Base-by-base conservation (phyloP, 1,284 basidiomycete species). In the Ceratobasidium sp. region DNA sequence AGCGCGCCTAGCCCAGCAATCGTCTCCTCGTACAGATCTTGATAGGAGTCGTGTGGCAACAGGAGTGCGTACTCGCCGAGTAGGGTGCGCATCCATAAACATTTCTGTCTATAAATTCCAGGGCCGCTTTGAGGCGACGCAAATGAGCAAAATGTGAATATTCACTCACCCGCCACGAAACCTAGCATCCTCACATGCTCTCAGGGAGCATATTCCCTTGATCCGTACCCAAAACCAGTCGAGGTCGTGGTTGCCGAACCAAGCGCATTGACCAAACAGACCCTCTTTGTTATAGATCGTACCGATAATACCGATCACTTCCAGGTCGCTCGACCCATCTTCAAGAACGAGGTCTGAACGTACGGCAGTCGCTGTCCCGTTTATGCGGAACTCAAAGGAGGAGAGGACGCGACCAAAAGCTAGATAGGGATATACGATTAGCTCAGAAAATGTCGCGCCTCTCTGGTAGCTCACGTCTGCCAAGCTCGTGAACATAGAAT, bases 191-290 rank as follows among this genome's bases (percentile, higher is more conserved):
- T n/a, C 2, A n/a, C 46, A 44, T 3, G 51, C 72, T 39, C 49
- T 23, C 10, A 75, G 23, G 3, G 7, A 33, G 1, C 18, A 18
- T 9, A 68, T 26, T 0, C 44, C 49, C 13, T 28, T 33, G n/a
- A 75, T 55, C 7, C 61, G 60, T 12, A 51, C 44, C 61, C 72
- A 66, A 5, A 55, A 53, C 72, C 72, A 75, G 18, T 75, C 72
- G 5, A 73, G 44, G 53, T 73, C 46, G 12, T 73, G 26, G 20
- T 51, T 51, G n/a, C 58, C 71, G 13, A 73, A 73, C 71, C 71
- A 73, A 49, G 33, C 71, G 20, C 71, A 73, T 44, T 73, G 71
- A 0, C n/a, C 71, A 33, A 73, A 73, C 2, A 73, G 71, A 9
- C 71, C 71, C 53, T 73, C 71, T 53, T 73, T 63, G 42, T 58